These are phyloP conservation scores for Lyophyllum decastes DNA, from an alignment of 768 basidiomycete genomes.

Conservation along the genomic window DNA sequence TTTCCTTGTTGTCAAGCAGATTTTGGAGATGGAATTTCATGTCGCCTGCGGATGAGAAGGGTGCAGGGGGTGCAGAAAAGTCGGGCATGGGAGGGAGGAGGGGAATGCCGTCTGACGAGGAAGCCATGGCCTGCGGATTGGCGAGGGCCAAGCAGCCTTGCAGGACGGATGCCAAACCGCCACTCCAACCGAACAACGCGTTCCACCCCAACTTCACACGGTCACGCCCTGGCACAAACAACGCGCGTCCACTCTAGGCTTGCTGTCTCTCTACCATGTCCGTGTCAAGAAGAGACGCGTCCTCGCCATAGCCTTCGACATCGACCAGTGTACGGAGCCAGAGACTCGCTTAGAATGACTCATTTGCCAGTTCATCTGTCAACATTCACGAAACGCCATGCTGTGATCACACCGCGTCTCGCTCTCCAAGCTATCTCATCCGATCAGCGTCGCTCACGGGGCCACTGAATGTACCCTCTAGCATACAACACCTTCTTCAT, in stretches of 20 bases:
- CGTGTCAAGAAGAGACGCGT: not conserved
- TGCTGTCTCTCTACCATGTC: not conserved
- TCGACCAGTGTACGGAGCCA: not conserved
- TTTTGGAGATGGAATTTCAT: slow-evolving; percentile 63
- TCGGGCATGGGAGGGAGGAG: slow-evolving; percentile 39
- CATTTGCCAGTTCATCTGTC: not conserved
- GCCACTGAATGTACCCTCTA: not conserved
- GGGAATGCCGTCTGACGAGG: slow-evolving; percentile 38
- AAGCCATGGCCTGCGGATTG: slow-evolving; percentile 36
- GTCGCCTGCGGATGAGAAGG: slow-evolving; percentile 55
- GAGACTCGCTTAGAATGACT: not conserved
- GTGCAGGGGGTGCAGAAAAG: slow-evolving; percentile 35
- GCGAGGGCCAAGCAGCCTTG: slow-evolving; percentile 15
- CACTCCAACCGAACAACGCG: slow-evolving; percentile 23
- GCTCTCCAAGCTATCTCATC: not conserved
- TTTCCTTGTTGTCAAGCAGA: slow-evolving; percentile 88
- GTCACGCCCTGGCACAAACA: slow-evolving; percentile 17
- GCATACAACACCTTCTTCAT: not conserved
- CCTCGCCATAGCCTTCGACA: no score
- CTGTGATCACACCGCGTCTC: not conserved
- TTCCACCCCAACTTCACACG: slow-evolving; percentile 24
- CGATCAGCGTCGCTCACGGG: not conserved
- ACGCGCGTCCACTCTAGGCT: not conserved
- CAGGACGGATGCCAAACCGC: slow-evolving; percentile 8
- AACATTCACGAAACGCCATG: not conserved